Evolutionary conservation across 331 rosid genomes (phyloP).

Genomic region (Malus hybrid): DNA sequence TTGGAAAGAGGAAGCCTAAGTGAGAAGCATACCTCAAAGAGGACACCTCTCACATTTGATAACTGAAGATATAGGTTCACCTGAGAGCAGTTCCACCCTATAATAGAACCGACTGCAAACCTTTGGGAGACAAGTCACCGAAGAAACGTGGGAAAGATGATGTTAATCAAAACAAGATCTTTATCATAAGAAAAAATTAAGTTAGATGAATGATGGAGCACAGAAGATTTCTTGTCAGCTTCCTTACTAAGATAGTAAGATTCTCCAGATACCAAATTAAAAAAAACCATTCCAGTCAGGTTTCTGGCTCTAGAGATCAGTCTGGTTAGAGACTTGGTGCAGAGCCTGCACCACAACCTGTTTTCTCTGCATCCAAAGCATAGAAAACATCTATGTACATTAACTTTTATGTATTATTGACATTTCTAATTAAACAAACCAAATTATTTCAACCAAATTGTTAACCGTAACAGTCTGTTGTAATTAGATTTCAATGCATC

Average conservation of each 20-base stretch:
- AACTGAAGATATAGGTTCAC: constrained; percentile 49
- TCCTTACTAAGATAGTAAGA: constrained; percentile 45
- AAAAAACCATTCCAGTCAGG: constrained; percentile 61
- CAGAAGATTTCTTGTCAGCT: constrained; percentile 32
- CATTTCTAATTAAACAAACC: constrained; percentile 26
- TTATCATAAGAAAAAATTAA: constrained; percentile 23
- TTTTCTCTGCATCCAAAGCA: constrained; percentile 96
- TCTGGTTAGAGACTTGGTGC: constrained; percentile 90
- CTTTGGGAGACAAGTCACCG: constrained; percentile 59
- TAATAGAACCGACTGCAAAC: constrained; percentile 51
- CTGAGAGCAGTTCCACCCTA: constrained; percentile 59
- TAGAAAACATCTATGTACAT: constrained; percentile 59
- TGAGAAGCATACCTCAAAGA: constrained; percentile 92
- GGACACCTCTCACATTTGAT: constrained; percentile 79
- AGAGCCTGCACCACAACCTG: constrained; percentile 76
- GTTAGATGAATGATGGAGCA: constrained; percentile 33
- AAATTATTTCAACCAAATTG: constrained; percentile 27
- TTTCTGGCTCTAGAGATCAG: constrained; percentile 81
- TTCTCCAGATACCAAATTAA: constrained; percentile 55
- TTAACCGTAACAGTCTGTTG: constrained; percentile 14
- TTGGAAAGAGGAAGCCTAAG: constrained; percentile 52
- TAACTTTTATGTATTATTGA: constrained; percentile 32
- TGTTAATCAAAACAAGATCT: constrained; percentile 32
- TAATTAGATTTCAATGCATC: constrained; percentile 3
- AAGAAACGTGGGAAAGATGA: constrained; percentile 40